Base-by-base conservation (phyloP, 1,139 yeast genomes). In the Saccharomyces hybrid region DNA sequence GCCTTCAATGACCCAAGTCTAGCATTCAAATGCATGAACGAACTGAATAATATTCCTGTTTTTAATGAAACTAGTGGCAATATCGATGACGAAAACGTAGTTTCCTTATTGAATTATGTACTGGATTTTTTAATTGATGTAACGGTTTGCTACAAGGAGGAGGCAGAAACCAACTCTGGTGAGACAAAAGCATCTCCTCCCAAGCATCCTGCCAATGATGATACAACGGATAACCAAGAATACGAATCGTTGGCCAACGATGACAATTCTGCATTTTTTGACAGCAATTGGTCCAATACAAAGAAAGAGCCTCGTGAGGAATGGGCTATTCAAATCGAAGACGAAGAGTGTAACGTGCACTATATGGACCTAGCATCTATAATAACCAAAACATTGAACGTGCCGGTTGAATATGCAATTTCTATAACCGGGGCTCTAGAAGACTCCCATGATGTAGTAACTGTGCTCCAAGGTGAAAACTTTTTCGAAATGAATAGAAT, bases 81-180 rank as follows among this genome's bases (percentile, higher is more conserved):
- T 1, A 69, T 79, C 26, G 64, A 68, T 12, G 60, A 66, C 0
- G 69, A 79, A 0, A 68, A 79, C 42, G 62, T 69, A 8, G 58
- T 66, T 11, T 6, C 32, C 1, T 79, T 88, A 0, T 69, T 89
- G 5, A 81, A 79, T 53, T 72, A 77, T 0, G 73, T 83, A 0
- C 70, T 90, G 42, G 97, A 93, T 71, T 90, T 79, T 65, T 76
- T 86, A 8, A 78, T 91, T 42, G 96, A 91, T 66, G 86, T 88
- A 1, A 78, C 87, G 27, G 48, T 59, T 55, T 51, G 55, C 57
- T 47, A 59, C 34, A 61, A 62, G 55, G 58, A 63, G 26, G 44
- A 38, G 44, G 26, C 44, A 9, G 44, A 38, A 38, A 24, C 44
- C 24, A 21, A 38, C 9, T 38, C 44, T 16, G 26, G 57, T 52